Percentiles rank a stretch among this genome's conserved stretches.
These are phyloP conservation scores for Neospermospora avenae DNA, from an alignment of 2,329 filamentous ascomycete species.

Conservation along the genomic window DNA sequence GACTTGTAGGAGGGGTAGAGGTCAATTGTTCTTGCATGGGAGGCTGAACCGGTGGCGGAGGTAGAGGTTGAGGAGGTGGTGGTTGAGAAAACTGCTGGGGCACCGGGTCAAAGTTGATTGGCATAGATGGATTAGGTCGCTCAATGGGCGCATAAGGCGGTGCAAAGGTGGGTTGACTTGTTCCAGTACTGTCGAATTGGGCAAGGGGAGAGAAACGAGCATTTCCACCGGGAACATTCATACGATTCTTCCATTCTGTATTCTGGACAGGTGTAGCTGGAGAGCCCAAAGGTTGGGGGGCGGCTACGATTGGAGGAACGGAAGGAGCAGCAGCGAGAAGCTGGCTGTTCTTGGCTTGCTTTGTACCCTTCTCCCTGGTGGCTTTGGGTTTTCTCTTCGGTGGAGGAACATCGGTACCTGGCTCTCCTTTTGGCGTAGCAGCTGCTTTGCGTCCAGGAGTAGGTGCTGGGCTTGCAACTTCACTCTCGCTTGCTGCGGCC, in stretches of 20 bases:
- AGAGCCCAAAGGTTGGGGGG: constrained; percentile 21
- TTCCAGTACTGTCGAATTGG: constrained; percentile 24
- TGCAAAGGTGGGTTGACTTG: constrained; percentile 18
- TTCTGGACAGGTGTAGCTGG: constrained; percentile 23
- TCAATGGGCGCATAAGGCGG: constrained; percentile 25
- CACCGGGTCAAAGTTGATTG: constrained; percentile 23
- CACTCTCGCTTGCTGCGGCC: constrained; percentile 56
- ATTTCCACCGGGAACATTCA: constrained; percentile 12
- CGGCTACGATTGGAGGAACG: constrained; percentile 18
- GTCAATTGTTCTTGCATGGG: constrained; percentile 29
- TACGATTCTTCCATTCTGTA: constrained; percentile 23
- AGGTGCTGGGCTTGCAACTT: constrained; percentile 54
- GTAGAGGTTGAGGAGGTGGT: constrained; percentile 6
- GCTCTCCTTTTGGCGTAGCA: constrained; percentile 43
- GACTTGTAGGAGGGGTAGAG: constrained; percentile 27
- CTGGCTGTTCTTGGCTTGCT: constrained; percentile 34
- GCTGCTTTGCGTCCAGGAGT: constrained; percentile 52
- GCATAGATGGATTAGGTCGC: constrained; percentile 18
- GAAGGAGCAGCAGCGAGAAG: constrained; percentile 32
- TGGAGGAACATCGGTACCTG: constrained; percentile 37
- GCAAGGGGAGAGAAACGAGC: constrained; percentile 21
- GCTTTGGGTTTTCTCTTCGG: constrained; percentile 37
- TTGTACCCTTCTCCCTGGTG: constrained; percentile 31
- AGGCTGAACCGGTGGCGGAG: constrained; percentile 18
- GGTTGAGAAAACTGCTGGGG: constrained; percentile 9